Percentiles rank a stretch among this genome's conserved stretches.
Conservation (phyloP, 345 rosid species). For the Ceriops tagal region DNA sequence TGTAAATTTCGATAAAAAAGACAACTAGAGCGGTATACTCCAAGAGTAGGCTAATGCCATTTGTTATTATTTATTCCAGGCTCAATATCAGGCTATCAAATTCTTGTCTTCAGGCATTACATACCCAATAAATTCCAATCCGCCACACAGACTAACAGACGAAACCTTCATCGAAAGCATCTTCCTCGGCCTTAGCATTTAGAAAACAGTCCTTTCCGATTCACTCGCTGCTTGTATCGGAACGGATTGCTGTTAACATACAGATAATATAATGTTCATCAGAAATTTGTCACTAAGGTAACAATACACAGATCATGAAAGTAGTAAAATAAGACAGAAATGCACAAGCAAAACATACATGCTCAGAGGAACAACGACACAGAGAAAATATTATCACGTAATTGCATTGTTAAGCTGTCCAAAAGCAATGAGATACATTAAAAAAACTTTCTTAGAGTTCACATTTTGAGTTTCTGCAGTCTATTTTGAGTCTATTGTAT, state of each 20-base stretch:
- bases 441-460: neutral
- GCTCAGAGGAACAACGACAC: neutral
- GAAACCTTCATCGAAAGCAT: neutral
- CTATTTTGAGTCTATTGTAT: neutral
- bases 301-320: no score
- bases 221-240: conserved; percentile 11
- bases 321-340: neutral
- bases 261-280: neutral
- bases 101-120: conserved; percentile 7
- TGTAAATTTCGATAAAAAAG: neutral
- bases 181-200: neutral
- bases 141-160: neutral
- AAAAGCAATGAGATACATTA: no score
- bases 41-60: neutral
- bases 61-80: conserved; percentile 20
- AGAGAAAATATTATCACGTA: no score
- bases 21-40: neutral
- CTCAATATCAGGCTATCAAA: neutral
- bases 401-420: no score
- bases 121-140: conserved; percentile 13
- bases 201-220: neutral
- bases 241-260: conserved; percentile 17
- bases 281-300: neutral
- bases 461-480: neutral
- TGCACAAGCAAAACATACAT: neutral